phyloP scores from a whole-genome alignment of 192 early-diverging fungal species.

The Nowakowskiella sp. region DNA sequence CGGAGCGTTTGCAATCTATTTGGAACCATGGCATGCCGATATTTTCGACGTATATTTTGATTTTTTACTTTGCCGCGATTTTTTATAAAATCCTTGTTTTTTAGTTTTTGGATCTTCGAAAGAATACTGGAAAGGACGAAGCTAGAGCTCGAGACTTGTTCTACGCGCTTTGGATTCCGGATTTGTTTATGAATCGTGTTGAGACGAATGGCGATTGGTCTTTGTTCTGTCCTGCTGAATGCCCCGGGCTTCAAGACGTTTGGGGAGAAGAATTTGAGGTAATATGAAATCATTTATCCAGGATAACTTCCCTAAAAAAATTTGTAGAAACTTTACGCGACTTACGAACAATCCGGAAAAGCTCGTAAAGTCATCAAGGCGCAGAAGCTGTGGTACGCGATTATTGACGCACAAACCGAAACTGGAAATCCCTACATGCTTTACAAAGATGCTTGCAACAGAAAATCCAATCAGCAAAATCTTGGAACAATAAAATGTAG shows the following conservation, averaged over 20 bases:
- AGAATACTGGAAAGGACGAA: conserved; percentile 99
- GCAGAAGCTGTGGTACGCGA: conserved; percentile 95
- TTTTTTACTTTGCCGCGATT: conserved; percentile 8
- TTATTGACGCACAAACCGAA: conserved; percentile 92
- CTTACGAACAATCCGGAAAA: conserved; percentile 77
- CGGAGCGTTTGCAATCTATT: conserved; percentile 95
- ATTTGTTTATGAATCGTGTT: conserved; percentile 97
- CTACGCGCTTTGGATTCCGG: conserved; percentile 95
- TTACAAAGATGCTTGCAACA: conserved; percentile 99
- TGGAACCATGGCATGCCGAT: conserved; percentile 98
- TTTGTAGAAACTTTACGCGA: conserved; percentile 54
- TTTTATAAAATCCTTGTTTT: background rate
- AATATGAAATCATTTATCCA: background rate
- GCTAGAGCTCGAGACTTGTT: conserved; percentile 93
- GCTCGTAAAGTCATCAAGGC: conserved; percentile 90
- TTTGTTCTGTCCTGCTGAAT: conserved; percentile 91
- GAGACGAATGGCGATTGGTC: conserved; percentile 88
- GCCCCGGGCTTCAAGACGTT: conserved; percentile 78
- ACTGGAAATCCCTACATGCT: conserved; percentile 98
- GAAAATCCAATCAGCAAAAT: conserved; percentile 99
- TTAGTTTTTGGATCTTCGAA: conserved; percentile 88
- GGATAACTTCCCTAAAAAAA: too few species aligned
- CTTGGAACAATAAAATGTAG: conserved; percentile 97
- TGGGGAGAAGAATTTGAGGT: conserved; percentile 92
- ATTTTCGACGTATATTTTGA: conserved; percentile 58